These are phyloP conservation scores for Sarcodon sp. DNA, from an alignment of 768 basidiomycete genomes.

Conservation along the genomic window DNA sequence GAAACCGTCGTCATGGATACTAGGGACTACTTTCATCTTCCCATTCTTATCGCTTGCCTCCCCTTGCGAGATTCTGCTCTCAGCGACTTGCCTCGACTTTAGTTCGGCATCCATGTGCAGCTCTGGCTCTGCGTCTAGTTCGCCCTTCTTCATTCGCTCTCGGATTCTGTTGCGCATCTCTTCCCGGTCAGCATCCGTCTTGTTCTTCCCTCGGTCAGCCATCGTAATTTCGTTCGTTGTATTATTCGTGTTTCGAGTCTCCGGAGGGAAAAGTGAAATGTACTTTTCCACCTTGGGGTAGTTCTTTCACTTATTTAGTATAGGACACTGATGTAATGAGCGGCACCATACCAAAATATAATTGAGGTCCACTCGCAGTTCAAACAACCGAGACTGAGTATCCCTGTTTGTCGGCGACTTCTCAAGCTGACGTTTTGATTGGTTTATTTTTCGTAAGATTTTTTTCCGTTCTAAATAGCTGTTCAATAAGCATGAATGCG, in stretches of 20 bases:
- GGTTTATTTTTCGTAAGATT: constrained; percentile 62
- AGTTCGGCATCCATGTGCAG: constrained; percentile 11
- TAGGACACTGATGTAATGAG: background rate
- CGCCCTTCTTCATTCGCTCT: constrained; percentile 45
- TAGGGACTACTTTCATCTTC: background rate
- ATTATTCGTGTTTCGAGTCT: constrained; percentile 24
- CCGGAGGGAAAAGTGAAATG: constrained; percentile 78
- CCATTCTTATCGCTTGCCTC: background rate
- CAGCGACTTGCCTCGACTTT: background rate
- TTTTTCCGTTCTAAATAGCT: constrained; percentile 67
- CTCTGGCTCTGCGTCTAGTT: constrained; percentile 52
- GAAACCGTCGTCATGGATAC: constrained; percentile 16
- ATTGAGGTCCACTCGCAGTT: constrained; percentile 75
- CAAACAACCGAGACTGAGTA: background rate
- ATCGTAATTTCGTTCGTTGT: constrained; percentile 5
- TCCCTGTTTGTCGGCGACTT: constrained; percentile 29
- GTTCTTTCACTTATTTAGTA: constrained; percentile 33
- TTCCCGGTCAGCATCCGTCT: constrained; percentile 38
- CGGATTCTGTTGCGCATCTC: constrained; percentile 49
- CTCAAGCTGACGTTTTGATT: constrained; percentile 46
- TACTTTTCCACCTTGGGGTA: constrained; percentile 84
- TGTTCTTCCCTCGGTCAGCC: constrained; percentile 8
- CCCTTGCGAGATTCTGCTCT: background rate
- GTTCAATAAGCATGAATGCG: background rate
- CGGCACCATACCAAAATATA: constrained; percentile 59